phyloP scores from a whole-genome alignment of 2,329 filamentous ascomycete species.

The Sclerotinia glacialis region DNA sequence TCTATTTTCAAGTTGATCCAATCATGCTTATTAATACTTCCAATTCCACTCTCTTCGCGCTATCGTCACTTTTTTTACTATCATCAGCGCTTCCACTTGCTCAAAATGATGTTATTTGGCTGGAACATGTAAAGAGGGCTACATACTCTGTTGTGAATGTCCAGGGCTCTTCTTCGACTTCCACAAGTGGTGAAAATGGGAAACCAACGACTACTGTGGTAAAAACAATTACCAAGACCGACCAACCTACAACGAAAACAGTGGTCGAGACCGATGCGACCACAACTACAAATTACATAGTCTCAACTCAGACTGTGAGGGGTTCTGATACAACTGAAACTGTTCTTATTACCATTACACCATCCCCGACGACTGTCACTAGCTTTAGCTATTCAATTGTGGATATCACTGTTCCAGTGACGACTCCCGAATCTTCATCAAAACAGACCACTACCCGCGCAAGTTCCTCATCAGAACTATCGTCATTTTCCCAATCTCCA shows the following conservation, averaged over 20 bases:
- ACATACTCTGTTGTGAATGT: conserved; percentile 40
- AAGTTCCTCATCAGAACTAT: neutral
- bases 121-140: conserved; percentile 30
- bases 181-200: conserved; percentile 21
- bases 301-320: conserved; percentile 33
- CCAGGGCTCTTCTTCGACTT: conserved; percentile 36
- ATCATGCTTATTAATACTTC: conserved; percentile 35
- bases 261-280: conserved; percentile 33
- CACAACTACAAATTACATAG: conserved; percentile 25
- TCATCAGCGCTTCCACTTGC: conserved; percentile 33
- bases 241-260: conserved; percentile 31
- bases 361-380: conserved; percentile 29
- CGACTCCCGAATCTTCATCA: conserved; percentile 23
- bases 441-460: conserved; percentile 16
- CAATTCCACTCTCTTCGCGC: conserved; percentile 30
- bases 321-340: conserved; percentile 33
- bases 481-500: neutral
- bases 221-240: conserved; percentile 32
- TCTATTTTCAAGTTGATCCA: conserved; percentile 14
- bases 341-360: conserved; percentile 32
- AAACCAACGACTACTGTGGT: conserved; percentile 27
- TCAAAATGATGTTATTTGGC: conserved; percentile 21
- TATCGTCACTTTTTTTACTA: conserved; percentile 33
- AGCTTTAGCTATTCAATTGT: conserved; percentile 36
- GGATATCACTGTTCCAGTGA: conserved; percentile 33